Percentiles rank a stretch among this genome's conserved stretches.
Evolutionary conservation across 2,329 filamentous ascomycete species (phyloP).

Genomic region (Pezicula rhizophila): DNA sequence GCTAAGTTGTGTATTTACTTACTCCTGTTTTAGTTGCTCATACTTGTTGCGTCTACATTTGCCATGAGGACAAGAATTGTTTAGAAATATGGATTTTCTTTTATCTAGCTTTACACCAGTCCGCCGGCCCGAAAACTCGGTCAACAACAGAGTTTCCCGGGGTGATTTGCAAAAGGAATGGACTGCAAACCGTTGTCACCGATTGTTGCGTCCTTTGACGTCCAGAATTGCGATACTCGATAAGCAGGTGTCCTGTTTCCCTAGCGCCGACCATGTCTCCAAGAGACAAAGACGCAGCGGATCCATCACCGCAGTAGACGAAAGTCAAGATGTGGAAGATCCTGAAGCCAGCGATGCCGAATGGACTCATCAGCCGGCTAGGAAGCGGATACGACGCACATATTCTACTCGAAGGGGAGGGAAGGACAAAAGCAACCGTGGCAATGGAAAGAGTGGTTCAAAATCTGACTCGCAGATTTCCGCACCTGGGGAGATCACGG

Average conservation of each 20-base stretch:
- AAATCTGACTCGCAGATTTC: not conserved
- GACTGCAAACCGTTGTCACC: slow-evolving; percentile 38
- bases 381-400: slow-evolving; percentile 22
- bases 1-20: not conserved
- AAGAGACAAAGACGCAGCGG: not conserved
- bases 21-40: not conserved
- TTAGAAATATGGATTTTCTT: not conserved
- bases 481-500: slow-evolving; percentile 22
- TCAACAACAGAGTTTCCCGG: slow-evolving; percentile 13
- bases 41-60: not conserved
- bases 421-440: slow-evolving; percentile 2
- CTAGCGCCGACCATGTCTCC: slow-evolving; percentile 3
- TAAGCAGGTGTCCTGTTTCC: slow-evolving; percentile 24
- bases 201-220: slow-evolving; percentile 36
- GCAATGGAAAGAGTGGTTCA: not conserved
- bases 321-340: not conserved
- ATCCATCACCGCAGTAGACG: not conserved
- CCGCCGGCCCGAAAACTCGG: slow-evolving; percentile 16
- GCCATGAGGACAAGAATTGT: not conserved
- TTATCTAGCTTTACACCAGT: slow-evolving; percentile 22
- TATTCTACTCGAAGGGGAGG: slow-evolving; percentile 19
- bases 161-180: slow-evolving; percentile 23
- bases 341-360: slow-evolving; percentile 12
- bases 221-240: slow-evolving; percentile 36
- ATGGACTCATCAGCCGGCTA: slow-evolving; percentile 13